Conservation (phyloP, 164 flowering plant genomes). For the Aristolochia fimbriata region DNA sequence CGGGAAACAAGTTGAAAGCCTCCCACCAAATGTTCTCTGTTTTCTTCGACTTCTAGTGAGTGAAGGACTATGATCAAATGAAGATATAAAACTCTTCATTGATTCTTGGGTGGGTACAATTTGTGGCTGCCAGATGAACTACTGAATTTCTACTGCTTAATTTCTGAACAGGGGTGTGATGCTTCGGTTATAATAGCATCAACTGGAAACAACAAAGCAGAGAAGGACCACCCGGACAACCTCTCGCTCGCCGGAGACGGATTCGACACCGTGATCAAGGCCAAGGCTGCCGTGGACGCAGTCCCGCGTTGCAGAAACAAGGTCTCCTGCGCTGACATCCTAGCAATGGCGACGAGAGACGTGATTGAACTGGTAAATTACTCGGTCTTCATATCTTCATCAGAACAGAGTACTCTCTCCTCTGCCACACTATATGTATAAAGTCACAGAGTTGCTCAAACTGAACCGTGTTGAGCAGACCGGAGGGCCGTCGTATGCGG, state of each 20-base stretch:
- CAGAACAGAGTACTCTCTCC: no score
- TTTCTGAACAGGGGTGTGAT: slow-evolving; percentile 55
- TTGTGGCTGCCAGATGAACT: no score
- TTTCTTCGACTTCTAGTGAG: no score
- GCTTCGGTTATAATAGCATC: slow-evolving; percentile 65
- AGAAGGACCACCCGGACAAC: slow-evolving; percentile 74
- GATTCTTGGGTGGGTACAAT: no score
- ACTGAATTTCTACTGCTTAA: no score
- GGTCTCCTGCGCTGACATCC: slow-evolving; percentile 93
- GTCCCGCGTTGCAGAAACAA: slow-evolving; percentile 47
- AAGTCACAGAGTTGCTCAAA: neutral
- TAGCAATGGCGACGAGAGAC: slow-evolving; percentile 76
- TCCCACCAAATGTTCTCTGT: no score
- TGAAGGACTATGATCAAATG: no score
- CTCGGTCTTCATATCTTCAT: no score
- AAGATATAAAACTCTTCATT: no score
- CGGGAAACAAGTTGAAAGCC: no score
- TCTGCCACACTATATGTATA: neutral
- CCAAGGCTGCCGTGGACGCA: slow-evolving; percentile 66
- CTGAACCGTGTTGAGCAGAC: slow-evolving; percentile 33
- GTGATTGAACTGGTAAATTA: slow-evolving; percentile 42
- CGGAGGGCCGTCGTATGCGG: slow-evolving; percentile 73
- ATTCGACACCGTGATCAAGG: slow-evolving; percentile 82
- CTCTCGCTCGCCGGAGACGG: slow-evolving; percentile 84
- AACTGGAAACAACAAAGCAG: slow-evolving; percentile 40